Percentiles rank a stretch among this genome's conserved stretches.
phyloP scores from a whole-genome alignment of 2,329 filamentous ascomycete genomes.

The Apiospora arundinis region DNA sequence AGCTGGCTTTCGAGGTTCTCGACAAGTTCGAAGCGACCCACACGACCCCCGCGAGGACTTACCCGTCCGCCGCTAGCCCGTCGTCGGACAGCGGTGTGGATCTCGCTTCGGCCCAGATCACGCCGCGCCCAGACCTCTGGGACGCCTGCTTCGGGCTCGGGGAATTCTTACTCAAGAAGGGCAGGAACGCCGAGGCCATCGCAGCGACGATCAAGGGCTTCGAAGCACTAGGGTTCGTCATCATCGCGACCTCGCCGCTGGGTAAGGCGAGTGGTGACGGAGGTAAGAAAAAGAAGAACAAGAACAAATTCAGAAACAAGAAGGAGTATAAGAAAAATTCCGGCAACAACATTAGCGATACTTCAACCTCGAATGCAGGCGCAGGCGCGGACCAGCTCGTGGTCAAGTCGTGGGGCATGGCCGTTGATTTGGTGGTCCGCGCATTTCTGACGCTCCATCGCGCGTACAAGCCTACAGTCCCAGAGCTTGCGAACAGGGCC shows the following conservation, averaged over 20 bases:
- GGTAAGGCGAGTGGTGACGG: not conserved
- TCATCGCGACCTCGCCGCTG: not conserved
- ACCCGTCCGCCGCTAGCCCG: not conserved
- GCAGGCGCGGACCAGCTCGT: constrained; percentile 28
- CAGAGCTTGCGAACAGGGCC: constrained; percentile 31
- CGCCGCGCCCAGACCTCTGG: constrained; percentile 31
- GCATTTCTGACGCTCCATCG: constrained; percentile 30
- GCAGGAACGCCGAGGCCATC: constrained; percentile 26
- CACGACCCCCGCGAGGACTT: not conserved
- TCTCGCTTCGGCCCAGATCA: constrained; percentile 12
- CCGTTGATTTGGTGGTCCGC: constrained; percentile 9
- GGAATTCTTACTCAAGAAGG: not conserved
- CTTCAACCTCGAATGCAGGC: constrained; percentile 7
- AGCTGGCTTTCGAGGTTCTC: constrained; percentile 29
- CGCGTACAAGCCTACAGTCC: constrained; percentile 31
- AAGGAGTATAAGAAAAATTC: not conserved
- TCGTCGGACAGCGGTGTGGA: not conserved
- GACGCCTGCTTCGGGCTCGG: constrained; percentile 31
- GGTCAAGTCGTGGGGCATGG: constrained; percentile 33
- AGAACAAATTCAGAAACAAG: not conserved
- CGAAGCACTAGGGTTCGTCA: constrained; percentile 35
- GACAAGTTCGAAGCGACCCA: constrained; percentile 34
- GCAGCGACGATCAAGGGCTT: constrained; percentile 33
- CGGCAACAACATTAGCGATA: constrained; percentile 26
- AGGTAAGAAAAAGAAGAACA: not conserved